These are phyloP conservation scores for Claviceps citrina DNA, from an alignment of 2,329 filamentous ascomycete genomes.

Conservation along the genomic window DNA sequence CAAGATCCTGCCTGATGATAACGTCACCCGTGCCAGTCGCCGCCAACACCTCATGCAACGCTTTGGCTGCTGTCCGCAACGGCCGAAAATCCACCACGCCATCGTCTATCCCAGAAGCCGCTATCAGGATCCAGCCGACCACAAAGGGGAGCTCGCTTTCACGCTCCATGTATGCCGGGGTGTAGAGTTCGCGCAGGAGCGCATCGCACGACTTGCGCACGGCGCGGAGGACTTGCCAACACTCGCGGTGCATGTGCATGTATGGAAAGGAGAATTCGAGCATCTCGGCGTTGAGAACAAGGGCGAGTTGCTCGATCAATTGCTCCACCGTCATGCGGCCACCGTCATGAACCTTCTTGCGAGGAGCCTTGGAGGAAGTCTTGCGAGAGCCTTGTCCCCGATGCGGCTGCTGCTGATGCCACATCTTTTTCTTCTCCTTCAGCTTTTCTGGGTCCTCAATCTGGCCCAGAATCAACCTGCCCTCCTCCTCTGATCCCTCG, in stretches of 20 bases:
- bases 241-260: slow-evolving; percentile 23
- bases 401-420: not conserved
- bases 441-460: slow-evolving; percentile 10
- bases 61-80: not conserved
- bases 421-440: slow-evolving; percentile 4
- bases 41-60: not conserved
- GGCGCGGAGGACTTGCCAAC: slow-evolving; percentile 23
- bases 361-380: not conserved
- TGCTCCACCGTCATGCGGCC: slow-evolving; percentile 9
- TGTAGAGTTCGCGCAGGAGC: slow-evolving; percentile 18
- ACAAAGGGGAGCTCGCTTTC: slow-evolving; percentile 25
- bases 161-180: slow-evolving; percentile 20
- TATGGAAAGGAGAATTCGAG: slow-evolving; percentile 26
- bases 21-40: not conserved
- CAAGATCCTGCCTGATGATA: not conserved
- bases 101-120: not conserved
- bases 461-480: slow-evolving; percentile 5
- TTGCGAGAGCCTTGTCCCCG: not conserved
- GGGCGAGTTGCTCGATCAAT: slow-evolving; percentile 18
- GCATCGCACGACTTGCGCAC: slow-evolving; percentile 18
- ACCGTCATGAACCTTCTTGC: not conserved
- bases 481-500: slow-evolving; percentile 9
- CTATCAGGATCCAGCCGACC: slow-evolving; percentile 25
- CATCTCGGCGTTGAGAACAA: slow-evolving; percentile 21
- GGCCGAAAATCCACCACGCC: not conserved